Evolutionary conservation across 805 yeast species (phyloP).

Genomic region (Hanseniaspora guilliermondii): DNA sequence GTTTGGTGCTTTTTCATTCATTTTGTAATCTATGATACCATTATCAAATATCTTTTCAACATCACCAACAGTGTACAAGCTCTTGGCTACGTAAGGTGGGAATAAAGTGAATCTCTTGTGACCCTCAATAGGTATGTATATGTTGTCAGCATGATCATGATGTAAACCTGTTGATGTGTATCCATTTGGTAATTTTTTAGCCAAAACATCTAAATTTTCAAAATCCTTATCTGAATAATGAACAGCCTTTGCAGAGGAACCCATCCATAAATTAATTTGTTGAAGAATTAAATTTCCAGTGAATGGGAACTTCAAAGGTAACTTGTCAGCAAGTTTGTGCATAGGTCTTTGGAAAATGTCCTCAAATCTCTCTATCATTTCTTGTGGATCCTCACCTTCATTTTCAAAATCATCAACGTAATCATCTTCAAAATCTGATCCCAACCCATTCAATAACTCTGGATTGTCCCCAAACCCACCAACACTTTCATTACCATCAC

Average conservation of each 20-base stretch:
- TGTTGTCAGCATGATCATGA: constrained; percentile 70
- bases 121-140: constrained; percentile 52
- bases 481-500: constrained; percentile 18
- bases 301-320: constrained; percentile 38
- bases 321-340: constrained; percentile 29
- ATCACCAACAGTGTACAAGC: constrained; percentile 52
- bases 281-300: constrained; percentile 40
- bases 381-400: constrained; percentile 25
- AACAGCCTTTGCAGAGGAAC: constrained; percentile 27
- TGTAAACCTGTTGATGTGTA: constrained; percentile 64
- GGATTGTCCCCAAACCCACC: constrained; percentile 17
- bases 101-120: constrained; percentile 53
- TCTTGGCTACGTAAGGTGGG: constrained; percentile 48
- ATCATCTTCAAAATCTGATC: constrained; percentile 22
- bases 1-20: constrained; percentile 42
- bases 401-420: constrained; percentile 18
- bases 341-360: constrained; percentile 55
- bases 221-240: constrained; percentile 14
- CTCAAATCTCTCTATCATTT: constrained; percentile 32
- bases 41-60: constrained; percentile 41
- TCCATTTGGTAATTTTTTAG: constrained; percentile 43
- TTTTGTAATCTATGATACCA: constrained; percentile 54
- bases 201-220: constrained; percentile 30
- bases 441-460: constrained; percentile 17
- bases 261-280: constrained; percentile 68